Evolutionary conservation across 2,329 filamentous ascomycete genomes (phyloP), one percentile per base, ranked within the genome.

Genomic region (Microsporum ferrugineum): DNA sequence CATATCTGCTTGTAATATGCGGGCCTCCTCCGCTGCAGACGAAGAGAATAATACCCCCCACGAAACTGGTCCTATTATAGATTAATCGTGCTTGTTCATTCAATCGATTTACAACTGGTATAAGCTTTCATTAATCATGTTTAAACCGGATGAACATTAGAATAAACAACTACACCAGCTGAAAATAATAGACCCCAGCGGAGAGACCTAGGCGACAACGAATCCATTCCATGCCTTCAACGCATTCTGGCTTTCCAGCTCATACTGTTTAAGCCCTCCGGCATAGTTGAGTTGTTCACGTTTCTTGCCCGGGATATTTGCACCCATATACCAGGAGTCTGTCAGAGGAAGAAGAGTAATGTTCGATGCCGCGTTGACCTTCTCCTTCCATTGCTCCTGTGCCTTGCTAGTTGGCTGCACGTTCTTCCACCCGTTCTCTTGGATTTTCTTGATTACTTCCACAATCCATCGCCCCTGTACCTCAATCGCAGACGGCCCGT

Each of bases 401-500:
- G 79, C 78, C 57, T 81, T 78, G 0, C 64, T 55, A 41, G 73
- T 78, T 0, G 80, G 75, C 62, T 84, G 77, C 56, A 85, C 77
- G 63, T 79, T 80, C 65, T 77, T 78, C 67, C 83, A 71, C 1
- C 71, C 70, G 34, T 80, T 70, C 0, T 65, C 63, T 61, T 75
- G 69, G 66, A 83, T 78, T 67, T 81, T 77, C 39, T 73, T 70
- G 59, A 86, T 81, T 49, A 70, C 68, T 55, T 81, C 77, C 14
- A 75, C 72, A 59, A 85, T 79, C 81, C 81, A 84, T 0, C 79
- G 70, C 0, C 80, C 80, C 65, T 85, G 82, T 0, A 82, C 65
- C 65, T 83, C 80, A 14, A 79, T 76, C 7, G 72, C 76, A 1
- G 78, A 75, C 0, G 83, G 83, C 0, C 81, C 80, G 64, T 84